Evolutionary conservation across 2,329 filamentous ascomycete species (phyloP).

Genomic region (Cytospora piceae): DNA sequence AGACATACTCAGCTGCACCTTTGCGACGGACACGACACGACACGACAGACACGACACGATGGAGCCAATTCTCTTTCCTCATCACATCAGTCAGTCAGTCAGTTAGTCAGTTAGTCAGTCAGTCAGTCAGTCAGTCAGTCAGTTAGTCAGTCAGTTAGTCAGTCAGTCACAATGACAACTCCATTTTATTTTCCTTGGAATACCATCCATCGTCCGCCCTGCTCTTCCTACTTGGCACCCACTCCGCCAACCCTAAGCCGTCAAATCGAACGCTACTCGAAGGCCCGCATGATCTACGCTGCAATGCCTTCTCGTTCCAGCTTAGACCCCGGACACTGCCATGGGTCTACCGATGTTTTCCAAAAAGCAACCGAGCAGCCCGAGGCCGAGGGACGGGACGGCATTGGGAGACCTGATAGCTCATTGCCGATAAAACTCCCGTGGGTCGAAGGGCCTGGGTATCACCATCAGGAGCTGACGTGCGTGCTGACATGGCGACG

Average conservation of each 20-base stretch:
- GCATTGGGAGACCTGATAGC: neutral
- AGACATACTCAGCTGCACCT: neutral
- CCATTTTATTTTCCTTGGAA: constrained; percentile 14
- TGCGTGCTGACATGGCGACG: neutral
- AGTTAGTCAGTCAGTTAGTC: neutral
- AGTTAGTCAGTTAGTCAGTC: constrained; percentile 18
- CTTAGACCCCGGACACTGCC: constrained; percentile 22
- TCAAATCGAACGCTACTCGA: constrained; percentile 27
- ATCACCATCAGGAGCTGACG: neutral
- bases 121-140: neutral
- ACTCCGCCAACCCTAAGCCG: constrained; percentile 9
- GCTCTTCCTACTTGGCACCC: constrained; percentile 19
- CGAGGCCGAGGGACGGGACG: neutral
- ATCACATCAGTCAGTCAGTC: neutral
- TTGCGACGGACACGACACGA: neutral
- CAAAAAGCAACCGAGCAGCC: neutral
- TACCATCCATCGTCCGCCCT: constrained; percentile 17
- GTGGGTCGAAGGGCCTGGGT: neutral
- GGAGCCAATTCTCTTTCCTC: neutral
- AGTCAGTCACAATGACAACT: constrained; percentile 19
- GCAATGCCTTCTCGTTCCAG: constrained; percentile 22
- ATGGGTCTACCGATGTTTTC: neutral
- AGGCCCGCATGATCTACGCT: constrained; percentile 28
- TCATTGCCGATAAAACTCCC: neutral
- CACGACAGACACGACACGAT: neutral